phyloP scores from a whole-genome alignment of 164 flowering plant species.

The Stephania cephalantha region DNA sequence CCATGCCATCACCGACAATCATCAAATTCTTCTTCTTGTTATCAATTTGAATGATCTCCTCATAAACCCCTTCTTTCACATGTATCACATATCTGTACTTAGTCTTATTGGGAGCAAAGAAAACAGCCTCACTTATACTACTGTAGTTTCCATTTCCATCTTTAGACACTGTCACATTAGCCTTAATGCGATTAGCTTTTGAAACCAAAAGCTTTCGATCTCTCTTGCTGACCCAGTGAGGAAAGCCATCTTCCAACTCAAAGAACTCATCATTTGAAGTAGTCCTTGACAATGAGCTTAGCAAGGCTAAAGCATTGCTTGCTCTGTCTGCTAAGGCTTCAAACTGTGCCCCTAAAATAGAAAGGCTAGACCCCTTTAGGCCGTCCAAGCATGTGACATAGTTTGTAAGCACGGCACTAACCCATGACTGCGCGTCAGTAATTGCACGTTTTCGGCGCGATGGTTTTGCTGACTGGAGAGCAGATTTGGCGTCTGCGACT shows the following conservation, averaged over 20 bases:
- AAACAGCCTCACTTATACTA: constrained; percentile 23
- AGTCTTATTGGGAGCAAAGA: constrained; percentile 26
- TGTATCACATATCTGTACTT: constrained; percentile 23
- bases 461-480: constrained; percentile 4
- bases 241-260: constrained; percentile 9
- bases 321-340: constrained; percentile 25
- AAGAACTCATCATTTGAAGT: background rate
- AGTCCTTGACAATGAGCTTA: constrained; percentile 10
- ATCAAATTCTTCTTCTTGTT: constrained; percentile 30
- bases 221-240: constrained; percentile 21
- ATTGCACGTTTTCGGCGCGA: background rate
- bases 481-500: constrained; percentile 18
- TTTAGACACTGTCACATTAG: constrained; percentile 27
- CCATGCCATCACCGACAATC: constrained; percentile 32
- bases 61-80: constrained; percentile 25
- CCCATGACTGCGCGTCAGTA: constrained; percentile 40
- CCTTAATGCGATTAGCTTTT: constrained; percentile 3
- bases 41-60: constrained; percentile 25
- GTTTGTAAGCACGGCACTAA: constrained; percentile 47
- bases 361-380: constrained; percentile 15
- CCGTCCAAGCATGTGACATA: constrained; percentile 43
- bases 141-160: constrained; percentile 31
- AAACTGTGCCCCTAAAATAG: constrained; percentile 14
- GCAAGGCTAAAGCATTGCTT: constrained; percentile 30
- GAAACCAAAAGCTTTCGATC: constrained; percentile 24